Conservation (phyloP, 176 grass and related monocot genomes). For the Eremochloa ophiuroides region DNA sequence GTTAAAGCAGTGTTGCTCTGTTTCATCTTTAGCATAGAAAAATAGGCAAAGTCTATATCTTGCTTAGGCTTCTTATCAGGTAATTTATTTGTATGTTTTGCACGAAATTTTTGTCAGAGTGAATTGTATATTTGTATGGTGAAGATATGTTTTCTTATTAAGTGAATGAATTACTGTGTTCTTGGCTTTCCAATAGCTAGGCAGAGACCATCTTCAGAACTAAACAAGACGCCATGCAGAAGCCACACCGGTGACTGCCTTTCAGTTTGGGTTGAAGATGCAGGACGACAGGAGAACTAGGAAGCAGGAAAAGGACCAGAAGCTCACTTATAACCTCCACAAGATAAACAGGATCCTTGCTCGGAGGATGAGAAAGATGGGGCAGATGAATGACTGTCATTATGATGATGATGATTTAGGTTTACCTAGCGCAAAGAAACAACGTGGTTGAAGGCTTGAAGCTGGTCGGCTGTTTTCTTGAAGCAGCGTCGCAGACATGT, state of each 20-base stretch:
- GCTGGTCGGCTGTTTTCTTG: too few relatives aligned
- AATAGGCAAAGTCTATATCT: too few relatives aligned
- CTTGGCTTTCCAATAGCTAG: neutral
- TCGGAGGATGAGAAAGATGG: slow-evolving; percentile 63
- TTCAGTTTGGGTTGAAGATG: slow-evolving; percentile 98
- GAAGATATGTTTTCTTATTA: neutral
- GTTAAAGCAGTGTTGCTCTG: too few relatives aligned
- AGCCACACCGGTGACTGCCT: slow-evolving; percentile 84
- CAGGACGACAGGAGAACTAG: slow-evolving; percentile 83
- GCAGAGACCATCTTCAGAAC: neutral
- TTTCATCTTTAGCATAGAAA: too few relatives aligned
- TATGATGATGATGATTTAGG: slow-evolving; percentile 53
- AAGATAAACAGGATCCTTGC: slow-evolving; percentile 94
- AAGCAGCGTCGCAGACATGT: too few relatives aligned
- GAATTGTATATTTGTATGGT: neutral
- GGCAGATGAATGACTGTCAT: slow-evolving; percentile 25
- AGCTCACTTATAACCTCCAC: slow-evolving; percentile 81
- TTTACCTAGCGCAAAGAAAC: slow-evolving; percentile 64
- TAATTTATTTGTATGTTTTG: neutral
- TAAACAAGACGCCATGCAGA: slow-evolving; percentile 7
- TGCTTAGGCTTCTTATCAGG: too few relatives aligned
- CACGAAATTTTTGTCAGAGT: neutral
- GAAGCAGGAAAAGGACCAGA: slow-evolving; percentile 96
- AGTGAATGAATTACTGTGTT: neutral
- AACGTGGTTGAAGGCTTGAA: slow-evolving; percentile 56